A percentile compares a stretch with the other conserved stretches of the same genome.
Evolutionary conservation across 257 asterid genomes (phyloP).

Genomic region (Nicotiana undulata): DNA sequence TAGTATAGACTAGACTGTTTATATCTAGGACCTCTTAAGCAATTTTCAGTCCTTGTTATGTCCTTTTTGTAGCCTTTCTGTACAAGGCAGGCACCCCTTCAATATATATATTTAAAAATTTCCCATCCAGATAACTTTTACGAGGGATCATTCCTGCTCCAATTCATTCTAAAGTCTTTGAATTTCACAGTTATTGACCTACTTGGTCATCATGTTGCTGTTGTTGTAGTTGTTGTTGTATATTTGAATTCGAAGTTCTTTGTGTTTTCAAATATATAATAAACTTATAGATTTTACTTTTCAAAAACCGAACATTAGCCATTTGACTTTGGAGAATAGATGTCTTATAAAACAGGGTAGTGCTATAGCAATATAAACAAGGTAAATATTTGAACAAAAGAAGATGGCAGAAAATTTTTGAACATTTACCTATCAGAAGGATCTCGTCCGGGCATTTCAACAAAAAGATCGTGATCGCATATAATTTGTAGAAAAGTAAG

Average conservation of each 20-base stretch:
- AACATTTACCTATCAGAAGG: conserved; percentile 87
- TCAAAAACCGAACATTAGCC: not conserved
- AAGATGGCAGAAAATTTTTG: conserved; percentile 1
- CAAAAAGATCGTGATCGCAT: conserved; percentile 97
- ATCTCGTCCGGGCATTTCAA: conserved; percentile 99
- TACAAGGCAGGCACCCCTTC: not conserved
- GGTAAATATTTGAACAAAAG: conserved; percentile 12
- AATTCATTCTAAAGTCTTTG: not conserved
- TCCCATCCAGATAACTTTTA: not conserved
- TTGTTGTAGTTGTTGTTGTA: not conserved
- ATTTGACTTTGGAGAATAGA: not conserved
- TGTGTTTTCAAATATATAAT: not conserved
- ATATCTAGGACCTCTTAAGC: not conserved
- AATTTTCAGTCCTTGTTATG: not conserved
- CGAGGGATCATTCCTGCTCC: not conserved
- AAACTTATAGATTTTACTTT: not conserved
- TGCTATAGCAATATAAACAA: not conserved
- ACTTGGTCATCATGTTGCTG: not conserved
- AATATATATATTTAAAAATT: not conserved
- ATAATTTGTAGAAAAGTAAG: conserved; percentile 88
- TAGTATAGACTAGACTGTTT: not conserved
- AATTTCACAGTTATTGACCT: not conserved
- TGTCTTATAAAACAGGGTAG: not conserved
- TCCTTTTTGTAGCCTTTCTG: not conserved
- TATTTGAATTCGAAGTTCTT: not conserved